These are phyloP conservation scores for Aspergillus oerlinghausenensis DNA, from an alignment of 2,329 filamentous ascomycete genomes.

Conservation along the genomic window DNA sequence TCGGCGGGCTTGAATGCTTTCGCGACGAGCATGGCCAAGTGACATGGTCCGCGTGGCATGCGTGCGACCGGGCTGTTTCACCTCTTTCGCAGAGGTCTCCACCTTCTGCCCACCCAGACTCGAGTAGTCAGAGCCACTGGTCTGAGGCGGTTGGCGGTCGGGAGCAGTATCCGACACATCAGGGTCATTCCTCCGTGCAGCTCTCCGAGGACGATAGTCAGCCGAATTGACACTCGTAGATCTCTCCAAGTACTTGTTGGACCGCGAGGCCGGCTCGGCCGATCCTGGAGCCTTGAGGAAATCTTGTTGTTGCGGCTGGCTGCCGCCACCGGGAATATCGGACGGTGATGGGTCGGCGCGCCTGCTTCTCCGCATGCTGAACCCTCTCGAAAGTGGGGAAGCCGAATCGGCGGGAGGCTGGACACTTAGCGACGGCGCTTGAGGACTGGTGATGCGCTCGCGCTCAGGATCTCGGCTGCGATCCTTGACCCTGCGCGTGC, in stretches of 20 bases:
- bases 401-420: conserved; percentile 67
- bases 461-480: conserved; percentile 39
- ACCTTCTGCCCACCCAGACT: conserved; percentile 45
- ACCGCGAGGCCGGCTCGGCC: conserved; percentile 54
- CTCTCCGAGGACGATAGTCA: conserved; percentile 64
- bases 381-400: conserved; percentile 72
- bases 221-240: conserved; percentile 91
- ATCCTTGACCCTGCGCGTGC: conserved; percentile 72
- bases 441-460: conserved; percentile 56
- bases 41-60: conserved; percentile 76
- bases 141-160: conserved; percentile 63
- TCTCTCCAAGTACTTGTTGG: conserved; percentile 68
- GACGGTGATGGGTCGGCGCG: conserved; percentile 51
- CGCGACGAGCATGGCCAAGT: conserved; percentile 78
- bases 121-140: conserved; percentile 76
- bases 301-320: conserved; percentile 70
- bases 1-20: conserved; percentile 86
- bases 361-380: conserved; percentile 68
- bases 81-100: conserved; percentile 45
- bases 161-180: conserved; percentile 50
- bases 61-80: conserved; percentile 53
- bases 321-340: conserved; percentile 53
- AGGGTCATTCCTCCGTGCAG: conserved; percentile 51
- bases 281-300: conserved; percentile 69
- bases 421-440: conserved; percentile 73